Evolutionary conservation across 1,139 yeast species (phyloP).

Genomic region (Saccharomyces hybrid): DNA sequence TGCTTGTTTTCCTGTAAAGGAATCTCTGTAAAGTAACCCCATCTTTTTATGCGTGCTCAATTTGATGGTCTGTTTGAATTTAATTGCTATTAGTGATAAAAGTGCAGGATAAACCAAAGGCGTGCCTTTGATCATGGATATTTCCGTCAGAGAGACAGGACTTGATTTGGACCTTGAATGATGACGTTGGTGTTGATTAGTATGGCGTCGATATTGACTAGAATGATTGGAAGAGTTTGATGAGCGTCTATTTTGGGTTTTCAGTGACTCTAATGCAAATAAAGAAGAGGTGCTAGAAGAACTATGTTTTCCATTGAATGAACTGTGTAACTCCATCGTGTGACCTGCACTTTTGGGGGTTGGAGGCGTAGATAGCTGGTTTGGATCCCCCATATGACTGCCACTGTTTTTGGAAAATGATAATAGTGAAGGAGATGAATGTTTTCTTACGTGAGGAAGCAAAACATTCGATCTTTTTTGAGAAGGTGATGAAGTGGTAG

Average conservation of each 20-base stretch:
- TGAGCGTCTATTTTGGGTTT: slow-evolving; percentile 17
- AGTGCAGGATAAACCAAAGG: slow-evolving; percentile 70
- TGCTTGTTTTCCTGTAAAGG: slow-evolving; percentile 92
- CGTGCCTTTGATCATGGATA: slow-evolving; percentile 16
- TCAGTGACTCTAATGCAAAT: slow-evolving; percentile 26
- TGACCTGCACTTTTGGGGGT: slow-evolving; percentile 29
- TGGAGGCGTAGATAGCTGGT: slow-evolving; percentile 3
- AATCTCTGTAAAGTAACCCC: slow-evolving; percentile 90
- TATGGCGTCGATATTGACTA: slow-evolving; percentile 2
- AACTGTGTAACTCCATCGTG: slow-evolving; percentile 26
- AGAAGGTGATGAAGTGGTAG: neutral
- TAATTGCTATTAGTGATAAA: slow-evolving; percentile 74
- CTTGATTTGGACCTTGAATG: neutral
- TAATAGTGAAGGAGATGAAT: neutral
- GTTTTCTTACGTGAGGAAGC: neutral
- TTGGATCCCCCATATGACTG: neutral
- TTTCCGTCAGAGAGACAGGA: neutral
- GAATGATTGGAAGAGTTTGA: slow-evolving; percentile 1
- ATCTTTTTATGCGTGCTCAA: slow-evolving; percentile 80
- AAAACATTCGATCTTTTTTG: neutral
- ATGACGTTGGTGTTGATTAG: slow-evolving; percentile 7
- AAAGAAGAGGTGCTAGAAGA: slow-evolving; percentile 21
- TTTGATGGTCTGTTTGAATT: slow-evolving; percentile 63
- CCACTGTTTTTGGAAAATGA: neutral
- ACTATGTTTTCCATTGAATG: slow-evolving; percentile 9